Evolutionary conservation across 345 rosid species (phyloP), one percentile per base, ranked within the genome.

Genomic region (Bruguiera gymnorhiza): DNA sequence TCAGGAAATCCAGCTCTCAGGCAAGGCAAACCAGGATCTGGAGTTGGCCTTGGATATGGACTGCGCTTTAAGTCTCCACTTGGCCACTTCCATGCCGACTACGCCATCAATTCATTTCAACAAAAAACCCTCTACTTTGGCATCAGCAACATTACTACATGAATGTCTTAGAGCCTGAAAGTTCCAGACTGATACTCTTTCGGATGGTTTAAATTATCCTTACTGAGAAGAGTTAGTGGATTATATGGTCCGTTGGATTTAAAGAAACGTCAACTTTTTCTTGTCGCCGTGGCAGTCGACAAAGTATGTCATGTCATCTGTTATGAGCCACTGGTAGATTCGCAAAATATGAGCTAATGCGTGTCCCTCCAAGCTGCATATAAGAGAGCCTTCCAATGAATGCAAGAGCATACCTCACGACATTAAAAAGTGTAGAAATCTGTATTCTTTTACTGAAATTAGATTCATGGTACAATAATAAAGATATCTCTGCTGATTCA

Each of bases 1-100:
- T 73, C 88, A 93, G 98, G 97, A 79, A 91, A 91, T 80, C 97
- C 97, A 56, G 86, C 96, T 0, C 29, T 83, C 75, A 89, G 98
- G 67, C 94, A 80, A 31, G 88, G 97, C 39, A 93, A 93, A 77
- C 97, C 92, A 1, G 98, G 98, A 48, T 85, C 84, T 18, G 97
- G 98, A 59, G 69, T 85, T 63, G 98, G 98, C 51, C 61, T 86
- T 16, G 93, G 93, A 53, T 88, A 90, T 37, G 91, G 91, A 19
- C 65, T 90, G 70, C 89, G 91, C 16, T 83, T 83, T 70, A 88
- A 84, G 82, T 81, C 89, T 77, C 91, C 91, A 10, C 8, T 83
- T 24, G 91, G 93, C 60, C 93, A 85, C 76, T 66, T 90, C 36
- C 91, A 84, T 79, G 79, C 88, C 74, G 93, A 88, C 67, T 85